Percentiles rank a stretch among this genome's conserved stretches.
phyloP scores from a whole-genome alignment of 163 green algal species.

The Prototheca cutis region DNA sequence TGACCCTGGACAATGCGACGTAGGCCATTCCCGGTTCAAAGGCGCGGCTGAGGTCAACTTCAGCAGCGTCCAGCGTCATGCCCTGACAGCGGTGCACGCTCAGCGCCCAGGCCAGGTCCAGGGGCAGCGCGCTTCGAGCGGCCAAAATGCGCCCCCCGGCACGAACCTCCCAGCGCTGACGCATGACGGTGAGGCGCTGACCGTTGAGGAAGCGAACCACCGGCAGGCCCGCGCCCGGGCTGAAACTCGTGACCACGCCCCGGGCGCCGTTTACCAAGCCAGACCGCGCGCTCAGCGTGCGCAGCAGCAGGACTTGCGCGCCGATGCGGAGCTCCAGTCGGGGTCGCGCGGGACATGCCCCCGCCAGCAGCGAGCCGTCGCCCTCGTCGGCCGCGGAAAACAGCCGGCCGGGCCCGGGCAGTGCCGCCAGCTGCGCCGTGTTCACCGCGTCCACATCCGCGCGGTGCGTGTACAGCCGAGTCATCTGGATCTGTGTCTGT shows the following conservation, averaged over 20 bases:
- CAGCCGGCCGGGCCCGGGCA: conserved; percentile 12
- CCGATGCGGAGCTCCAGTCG: conserved; percentile 28
- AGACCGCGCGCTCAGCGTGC: conserved; percentile 22
- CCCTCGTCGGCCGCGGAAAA: conserved; percentile 28
- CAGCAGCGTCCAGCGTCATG: conserved; percentile 53
- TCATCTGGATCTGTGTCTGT: conserved; percentile 43
- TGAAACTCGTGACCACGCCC: conserved; percentile 34
- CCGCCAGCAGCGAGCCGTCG: conserved; percentile 13
- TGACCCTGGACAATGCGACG: conserved; percentile 60
- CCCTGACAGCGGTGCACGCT: conserved; percentile 67
- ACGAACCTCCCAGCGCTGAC: neutral
- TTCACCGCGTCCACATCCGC: conserved; percentile 44
- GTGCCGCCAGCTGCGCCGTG: conserved; percentile 18
- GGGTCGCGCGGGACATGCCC: conserved; percentile 24
- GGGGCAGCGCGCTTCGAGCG: conserved; percentile 41
- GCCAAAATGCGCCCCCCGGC: conserved; percentile 10
- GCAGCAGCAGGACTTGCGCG: conserved; percentile 46
- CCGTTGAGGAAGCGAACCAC: neutral
- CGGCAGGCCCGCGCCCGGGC: neutral
- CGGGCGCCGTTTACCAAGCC: conserved; percentile 47
- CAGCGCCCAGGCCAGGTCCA: conserved; percentile 63
- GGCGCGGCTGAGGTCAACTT: conserved; percentile 35
- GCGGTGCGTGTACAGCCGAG: conserved; percentile 40
- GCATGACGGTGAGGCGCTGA: neutral
- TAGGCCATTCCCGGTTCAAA: conserved; percentile 79